phyloP scores from a whole-genome alignment of 1,139 yeast species.

The Spathaspora jeffriesii region DNA sequence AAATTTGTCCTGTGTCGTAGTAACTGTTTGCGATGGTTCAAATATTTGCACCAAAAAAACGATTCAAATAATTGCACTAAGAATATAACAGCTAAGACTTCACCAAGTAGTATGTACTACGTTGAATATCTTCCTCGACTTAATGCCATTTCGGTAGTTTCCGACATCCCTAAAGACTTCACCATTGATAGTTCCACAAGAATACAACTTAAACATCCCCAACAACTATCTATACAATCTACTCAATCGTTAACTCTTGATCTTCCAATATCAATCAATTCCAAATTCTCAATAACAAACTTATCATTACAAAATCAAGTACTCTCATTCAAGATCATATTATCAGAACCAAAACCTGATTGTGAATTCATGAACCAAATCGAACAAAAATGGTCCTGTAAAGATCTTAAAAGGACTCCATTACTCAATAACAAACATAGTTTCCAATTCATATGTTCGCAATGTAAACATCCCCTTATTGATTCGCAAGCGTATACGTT shows the following conservation, averaged over 20 bases:
- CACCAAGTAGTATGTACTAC: slow-evolving; percentile 24
- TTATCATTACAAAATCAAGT: slow-evolving; percentile 1
- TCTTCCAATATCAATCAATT: slow-evolving; percentile 2
- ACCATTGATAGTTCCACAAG: neutral
- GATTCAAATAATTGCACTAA: too few relatives aligned
- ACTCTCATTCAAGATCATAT: neutral
- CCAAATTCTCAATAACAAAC: neutral
- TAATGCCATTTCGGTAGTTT: slow-evolving; percentile 26
- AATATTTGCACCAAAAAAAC: too few relatives aligned
- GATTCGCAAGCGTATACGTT: slow-evolving; percentile 31
- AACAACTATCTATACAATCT: slow-evolving; percentile 4
- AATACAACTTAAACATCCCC: neutral
- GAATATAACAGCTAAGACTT: too few relatives aligned
- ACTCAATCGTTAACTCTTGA: neutral
- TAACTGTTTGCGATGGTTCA: too few relatives aligned
- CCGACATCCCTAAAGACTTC: slow-evolving; percentile 16
- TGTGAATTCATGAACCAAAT: slow-evolving; percentile 21
- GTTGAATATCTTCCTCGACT: slow-evolving; percentile 44
- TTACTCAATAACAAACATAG: slow-evolving; percentile 20
- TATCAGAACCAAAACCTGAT: too few relatives aligned
- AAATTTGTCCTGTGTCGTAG: too few relatives aligned
- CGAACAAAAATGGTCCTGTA: slow-evolving; percentile 40
- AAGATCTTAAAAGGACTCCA: slow-evolving; percentile 38
- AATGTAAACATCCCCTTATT: slow-evolving; percentile 28
- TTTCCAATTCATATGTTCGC: slow-evolving; percentile 34